Evolutionary conservation across 1,284 basidiomycete species (phyloP).

Genomic region (Lignosus rhinocerotis): DNA sequence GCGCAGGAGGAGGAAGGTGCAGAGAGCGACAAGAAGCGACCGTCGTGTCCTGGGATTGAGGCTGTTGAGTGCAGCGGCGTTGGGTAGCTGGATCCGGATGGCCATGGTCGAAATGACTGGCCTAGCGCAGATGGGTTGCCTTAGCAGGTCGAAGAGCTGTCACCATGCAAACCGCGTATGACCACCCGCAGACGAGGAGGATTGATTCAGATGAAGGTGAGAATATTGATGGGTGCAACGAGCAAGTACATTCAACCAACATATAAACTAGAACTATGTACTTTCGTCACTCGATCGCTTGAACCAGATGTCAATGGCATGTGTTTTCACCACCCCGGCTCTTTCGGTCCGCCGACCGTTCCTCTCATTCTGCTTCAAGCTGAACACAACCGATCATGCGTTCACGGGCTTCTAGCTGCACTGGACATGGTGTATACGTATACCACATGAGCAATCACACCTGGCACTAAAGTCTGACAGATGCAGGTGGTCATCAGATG

Average conservation of each 20-base stretch:
- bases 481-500: too few species aligned
- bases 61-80: slow-evolving; percentile 8
- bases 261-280: too few species aligned
- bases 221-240: too few species aligned
- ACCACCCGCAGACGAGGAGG: neutral
- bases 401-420: too few species aligned
- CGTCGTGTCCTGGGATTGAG: slow-evolving; percentile 16
- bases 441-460: neutral
- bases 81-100: slow-evolving; percentile 13
- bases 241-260: too few species aligned
- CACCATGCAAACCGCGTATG: neutral
- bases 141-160: neutral
- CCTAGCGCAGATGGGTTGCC: neutral
- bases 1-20: slow-evolving; percentile 43
- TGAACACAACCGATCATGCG: too few species aligned
- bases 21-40: slow-evolving; percentile 19
- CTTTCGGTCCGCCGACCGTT: neutral
- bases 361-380: neutral
- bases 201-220: neutral
- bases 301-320: slow-evolving; percentile 5
- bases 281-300: slow-evolving; percentile 10
- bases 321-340: slow-evolving; percentile 21
- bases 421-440: too few species aligned
- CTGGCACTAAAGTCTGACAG: neutral
- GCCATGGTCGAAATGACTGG: slow-evolving; percentile 4